These are phyloP conservation scores for Laguncularia racemosa DNA, from an alignment of 345 rosid species.

Conservation along the genomic window DNA sequence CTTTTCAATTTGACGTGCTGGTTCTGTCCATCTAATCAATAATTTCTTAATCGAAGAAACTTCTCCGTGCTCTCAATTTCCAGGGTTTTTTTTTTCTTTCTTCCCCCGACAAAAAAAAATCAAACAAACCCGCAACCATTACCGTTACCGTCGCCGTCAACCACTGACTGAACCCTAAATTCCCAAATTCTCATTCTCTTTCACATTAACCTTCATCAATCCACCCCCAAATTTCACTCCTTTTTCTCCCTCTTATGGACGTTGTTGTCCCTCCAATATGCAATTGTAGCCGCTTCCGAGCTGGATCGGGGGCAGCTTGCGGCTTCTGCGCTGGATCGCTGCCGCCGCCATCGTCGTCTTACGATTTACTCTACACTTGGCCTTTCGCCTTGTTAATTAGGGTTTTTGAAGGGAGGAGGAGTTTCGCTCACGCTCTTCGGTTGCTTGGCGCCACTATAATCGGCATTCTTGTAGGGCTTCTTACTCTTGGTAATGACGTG, in stretches of 20 bases:
- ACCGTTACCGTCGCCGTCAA: too few relatives aligned
- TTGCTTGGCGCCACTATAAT: slow-evolving; percentile 45
- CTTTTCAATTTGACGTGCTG: too few relatives aligned
- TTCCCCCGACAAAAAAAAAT: too few relatives aligned
- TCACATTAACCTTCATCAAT: too few relatives aligned
- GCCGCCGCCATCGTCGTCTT: background rate
- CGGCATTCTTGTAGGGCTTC: slow-evolving; percentile 56
- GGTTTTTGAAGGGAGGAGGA: slow-evolving; percentile 19
- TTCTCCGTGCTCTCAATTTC: too few relatives aligned
- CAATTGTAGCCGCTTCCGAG: slow-evolving; percentile 11
- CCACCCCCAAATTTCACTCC: background rate
- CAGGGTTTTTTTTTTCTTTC: too few relatives aligned
- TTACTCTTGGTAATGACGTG: slow-evolving; percentile 48
- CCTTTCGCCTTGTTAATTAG: slow-evolving; percentile 19
- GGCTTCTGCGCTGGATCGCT: slow-evolving; percentile 11
- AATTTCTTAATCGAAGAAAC: too few relatives aligned
- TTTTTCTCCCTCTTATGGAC: background rate
- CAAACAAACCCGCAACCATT: too few relatives aligned
- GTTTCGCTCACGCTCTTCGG: slow-evolving; percentile 32
- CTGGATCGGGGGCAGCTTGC: slow-evolving; percentile 14
- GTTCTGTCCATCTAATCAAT: too few relatives aligned
- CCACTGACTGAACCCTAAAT: too few relatives aligned
- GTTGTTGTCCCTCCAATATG: slow-evolving; percentile 22
- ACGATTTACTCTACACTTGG: too few relatives aligned
- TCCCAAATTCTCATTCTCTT: too few relatives aligned